phyloP scores from a whole-genome alignment of 2,329 filamentous ascomycete species.

The Aspergillus persii region DNA sequence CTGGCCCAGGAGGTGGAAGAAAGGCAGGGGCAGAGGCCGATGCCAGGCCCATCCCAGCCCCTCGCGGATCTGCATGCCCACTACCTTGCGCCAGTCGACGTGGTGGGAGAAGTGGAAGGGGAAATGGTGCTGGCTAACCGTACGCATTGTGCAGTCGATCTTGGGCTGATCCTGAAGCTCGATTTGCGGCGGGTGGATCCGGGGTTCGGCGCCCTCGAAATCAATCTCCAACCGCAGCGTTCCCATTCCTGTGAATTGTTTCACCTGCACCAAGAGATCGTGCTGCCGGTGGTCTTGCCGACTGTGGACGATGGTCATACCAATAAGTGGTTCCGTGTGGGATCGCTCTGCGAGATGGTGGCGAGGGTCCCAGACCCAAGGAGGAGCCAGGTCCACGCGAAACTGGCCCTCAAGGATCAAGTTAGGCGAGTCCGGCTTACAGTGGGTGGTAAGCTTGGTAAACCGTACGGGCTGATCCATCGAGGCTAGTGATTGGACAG shows the following conservation, averaged over 20 bases:
- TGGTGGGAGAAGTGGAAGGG: constrained; percentile 19
- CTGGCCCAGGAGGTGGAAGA: constrained; percentile 6
- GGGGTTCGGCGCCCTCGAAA: constrained; percentile 12
- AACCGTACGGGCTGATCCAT: constrained; percentile 14
- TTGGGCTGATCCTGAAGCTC: constrained; percentile 16
- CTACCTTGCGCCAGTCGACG: constrained; percentile 16
- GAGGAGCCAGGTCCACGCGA: constrained; percentile 7
- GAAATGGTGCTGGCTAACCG: constrained; percentile 20
- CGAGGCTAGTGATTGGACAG: constrained; percentile 12
- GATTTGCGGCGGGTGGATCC: constrained; percentile 14
- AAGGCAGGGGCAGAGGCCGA: constrained; percentile 14
- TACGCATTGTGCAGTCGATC: constrained; percentile 17
- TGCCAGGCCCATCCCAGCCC: constrained; percentile 15
- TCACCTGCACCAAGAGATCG: constrained; percentile 14
- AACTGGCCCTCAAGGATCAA: constrained; percentile 16
- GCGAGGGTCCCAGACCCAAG: constrained; percentile 1
- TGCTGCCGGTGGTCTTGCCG: constrained; percentile 7
- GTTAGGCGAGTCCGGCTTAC: constrained; percentile 9
- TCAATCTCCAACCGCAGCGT: constrained; percentile 14
- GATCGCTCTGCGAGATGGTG: constrained; percentile 3
- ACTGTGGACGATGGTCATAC: constrained; percentile 12
- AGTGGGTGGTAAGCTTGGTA: constrained; percentile 4
- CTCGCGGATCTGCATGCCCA: constrained; percentile 18
- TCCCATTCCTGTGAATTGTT: constrained; percentile 10
- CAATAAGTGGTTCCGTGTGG: constrained; percentile 9